A percentile compares a stretch with the other conserved stretches of the same genome.
phyloP scores from a whole-genome alignment of 805 yeast species.

The Candida fluviatilis region DNA sequence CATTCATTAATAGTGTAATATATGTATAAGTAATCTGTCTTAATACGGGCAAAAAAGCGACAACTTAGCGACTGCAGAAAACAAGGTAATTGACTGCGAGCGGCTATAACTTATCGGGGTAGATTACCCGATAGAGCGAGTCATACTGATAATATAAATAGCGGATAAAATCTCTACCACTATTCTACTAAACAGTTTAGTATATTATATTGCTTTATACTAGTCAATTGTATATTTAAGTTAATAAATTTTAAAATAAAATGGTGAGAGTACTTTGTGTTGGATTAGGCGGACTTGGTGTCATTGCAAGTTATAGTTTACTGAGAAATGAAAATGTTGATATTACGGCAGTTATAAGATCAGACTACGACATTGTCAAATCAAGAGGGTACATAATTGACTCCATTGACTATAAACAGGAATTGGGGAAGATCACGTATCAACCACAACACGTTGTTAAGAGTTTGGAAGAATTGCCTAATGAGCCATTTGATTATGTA shows the following conservation, averaged over 20 bases:
- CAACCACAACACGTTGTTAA: conserved; percentile 25
- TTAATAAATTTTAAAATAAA: not conserved
- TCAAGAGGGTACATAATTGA: conserved; percentile 25
- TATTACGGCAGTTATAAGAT: conserved; percentile 29
- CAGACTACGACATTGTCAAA: conserved; percentile 25
- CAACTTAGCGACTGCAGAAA: no score
- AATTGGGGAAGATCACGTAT: conserved; percentile 16
- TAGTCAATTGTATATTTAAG: no score
- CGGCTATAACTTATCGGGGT: not conserved
- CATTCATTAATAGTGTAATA: no score
- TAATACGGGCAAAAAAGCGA: not conserved
- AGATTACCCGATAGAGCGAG: not conserved
- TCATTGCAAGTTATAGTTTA: conserved; percentile 26
- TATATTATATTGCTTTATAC: no score
- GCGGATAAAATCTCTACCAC: not conserved
- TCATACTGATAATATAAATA: not conserved
- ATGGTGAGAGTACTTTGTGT: conserved; percentile 21
- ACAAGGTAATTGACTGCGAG: not conserved
- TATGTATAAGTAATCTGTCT: not conserved
- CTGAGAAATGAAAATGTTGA: conserved; percentile 21
- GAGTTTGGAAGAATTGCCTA: conserved; percentile 21
- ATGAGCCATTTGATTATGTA: conserved; percentile 28
- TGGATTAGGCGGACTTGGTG: conserved; percentile 38
- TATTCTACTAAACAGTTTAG: not conserved
- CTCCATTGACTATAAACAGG: conserved; percentile 23